phyloP scores from a whole-genome alignment of 2,329 filamentous ascomycete genomes.

The Alternaria ventricosa region DNA sequence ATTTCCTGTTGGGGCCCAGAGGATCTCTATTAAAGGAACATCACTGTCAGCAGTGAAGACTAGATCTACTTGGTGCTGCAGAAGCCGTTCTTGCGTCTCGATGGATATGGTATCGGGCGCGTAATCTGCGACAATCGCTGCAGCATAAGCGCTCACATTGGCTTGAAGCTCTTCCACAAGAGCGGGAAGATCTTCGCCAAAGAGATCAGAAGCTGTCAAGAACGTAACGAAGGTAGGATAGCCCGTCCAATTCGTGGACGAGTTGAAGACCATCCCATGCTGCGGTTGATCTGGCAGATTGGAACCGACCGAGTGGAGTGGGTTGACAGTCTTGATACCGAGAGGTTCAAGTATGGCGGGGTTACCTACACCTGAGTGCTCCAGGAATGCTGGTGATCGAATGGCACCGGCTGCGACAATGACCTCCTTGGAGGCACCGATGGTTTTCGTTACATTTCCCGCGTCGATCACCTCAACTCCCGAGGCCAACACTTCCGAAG shows the following conservation, averaged over 20 bases:
- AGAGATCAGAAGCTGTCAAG: slow-evolving; percentile 45
- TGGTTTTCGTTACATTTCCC: slow-evolving; percentile 18
- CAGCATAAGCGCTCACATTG: slow-evolving; percentile 39
- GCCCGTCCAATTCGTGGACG: slow-evolving; percentile 45
- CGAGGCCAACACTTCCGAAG: slow-evolving; percentile 17
- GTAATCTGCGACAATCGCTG: slow-evolving; percentile 27
- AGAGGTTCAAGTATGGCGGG: slow-evolving; percentile 30
- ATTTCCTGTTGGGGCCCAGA: slow-evolving; percentile 47
- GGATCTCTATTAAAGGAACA: slow-evolving; percentile 57
- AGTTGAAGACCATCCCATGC: slow-evolving; percentile 31
- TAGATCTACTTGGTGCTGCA: slow-evolving; percentile 57
- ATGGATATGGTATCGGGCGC: slow-evolving; percentile 26
- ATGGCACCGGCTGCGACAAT: slow-evolving; percentile 47
- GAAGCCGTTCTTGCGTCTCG: slow-evolving; percentile 49
- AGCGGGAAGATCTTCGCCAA: slow-evolving; percentile 33
- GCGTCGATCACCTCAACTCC: slow-evolving; percentile 35
- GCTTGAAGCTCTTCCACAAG: slow-evolving; percentile 31
- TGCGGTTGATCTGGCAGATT: slow-evolving; percentile 47
- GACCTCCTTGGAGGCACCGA: slow-evolving; percentile 38
- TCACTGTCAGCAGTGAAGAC: slow-evolving; percentile 50
- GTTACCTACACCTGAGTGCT: slow-evolving; percentile 49
- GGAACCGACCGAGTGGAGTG: slow-evolving; percentile 38
- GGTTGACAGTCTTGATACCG: slow-evolving; percentile 25
- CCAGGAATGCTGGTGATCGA: slow-evolving; percentile 42
- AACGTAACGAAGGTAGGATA: slow-evolving; percentile 49